Base-by-base conservation (phyloP, 768 basidiomycete genomes). In the Leccinum ochraceum region DNA sequence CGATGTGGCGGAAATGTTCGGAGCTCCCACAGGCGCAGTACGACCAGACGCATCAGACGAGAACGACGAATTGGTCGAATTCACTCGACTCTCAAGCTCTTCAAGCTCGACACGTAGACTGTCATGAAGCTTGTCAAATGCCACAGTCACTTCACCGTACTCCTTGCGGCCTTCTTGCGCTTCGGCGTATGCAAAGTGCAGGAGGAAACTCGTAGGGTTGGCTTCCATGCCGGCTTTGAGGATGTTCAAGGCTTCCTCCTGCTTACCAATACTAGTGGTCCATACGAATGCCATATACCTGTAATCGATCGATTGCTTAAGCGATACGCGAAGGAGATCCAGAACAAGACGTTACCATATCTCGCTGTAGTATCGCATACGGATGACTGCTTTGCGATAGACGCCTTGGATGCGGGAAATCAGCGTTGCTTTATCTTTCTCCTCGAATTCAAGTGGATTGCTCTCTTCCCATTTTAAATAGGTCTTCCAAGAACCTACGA, bases 401-500 rank as follows among this genome's bases (percentile, higher is more conserved):
- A 92, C 91, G 50, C 87, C 86, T 67, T 87, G 86, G 10, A 98
- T 80, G 26, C 97, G 82, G 6, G 79, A 81, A 53, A 87, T 80
- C 42, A 97, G 74, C 8, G 82, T 81, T 1, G 79, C 75, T 61
- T 83, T 81, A 66, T 96, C 94, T 69, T 86, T 88, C 55, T 92
- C 90, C 63, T 95, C 94, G 44, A 98, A 85, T 74, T 94, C 93
- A 56, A 98, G 82, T 1, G 95, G 96, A 70, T 99, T 98, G 65
- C 82, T 82, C 73, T 96, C 93, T 74, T 99, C 96, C 91, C 92
- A 98, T 67, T 94, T 94, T 39, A 98, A 77, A 72, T 98, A 98
- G 1, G 83, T 79, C 68, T 93, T 92, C 97, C 97, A 99, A 26
- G 85, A 84, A 24, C 87, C 85, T n/a, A 94, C 85, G 28, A 90